Percentiles rank a stretch among this genome's conserved stretches.
phyloP scores from a whole-genome alignment of 2,329 filamentous ascomycete genomes.

The Penicillium sp. region DNA sequence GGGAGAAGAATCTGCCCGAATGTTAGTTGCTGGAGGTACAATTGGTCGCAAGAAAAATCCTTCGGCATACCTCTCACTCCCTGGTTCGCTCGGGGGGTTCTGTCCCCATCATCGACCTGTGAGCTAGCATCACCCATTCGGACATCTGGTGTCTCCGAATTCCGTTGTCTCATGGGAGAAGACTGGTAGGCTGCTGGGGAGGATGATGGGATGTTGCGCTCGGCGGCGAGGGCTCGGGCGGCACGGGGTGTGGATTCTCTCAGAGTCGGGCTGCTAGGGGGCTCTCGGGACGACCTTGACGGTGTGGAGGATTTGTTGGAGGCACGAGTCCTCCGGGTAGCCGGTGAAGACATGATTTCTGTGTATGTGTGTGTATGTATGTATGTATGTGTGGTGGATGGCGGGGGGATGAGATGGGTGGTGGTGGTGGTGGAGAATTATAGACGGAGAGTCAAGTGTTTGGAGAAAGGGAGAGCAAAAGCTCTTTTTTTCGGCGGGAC shows the following conservation, averaged over 20 bases:
- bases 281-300: slow-evolving; percentile 41
- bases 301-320: slow-evolving; percentile 50
- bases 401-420: slow-evolving; percentile 25
- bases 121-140: slow-evolving; percentile 56
- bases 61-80: slow-evolving; percentile 46
- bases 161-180: slow-evolving; percentile 54
- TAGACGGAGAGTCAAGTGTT: slow-evolving; percentile 14
- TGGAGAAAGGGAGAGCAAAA: slow-evolving; percentile 36
- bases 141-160: slow-evolving; percentile 47
- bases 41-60: not conserved
- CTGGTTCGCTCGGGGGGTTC: slow-evolving; percentile 50
- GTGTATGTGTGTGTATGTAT: slow-evolving; percentile 24
- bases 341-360: slow-evolving; percentile 50
- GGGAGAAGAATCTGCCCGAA: slow-evolving; percentile 78
- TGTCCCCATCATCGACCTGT: slow-evolving; percentile 53
- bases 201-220: slow-evolving; percentile 62
- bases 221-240: slow-evolving; percentile 49
- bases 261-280: slow-evolving; percentile 42
- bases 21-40: slow-evolving; percentile 26
- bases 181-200: slow-evolving; percentile 82
- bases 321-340: slow-evolving; percentile 49
- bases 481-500: slow-evolving; percentile 28
- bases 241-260: slow-evolving; percentile 54
- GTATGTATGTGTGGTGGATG: slow-evolving; percentile 13
- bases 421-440: slow-evolving; percentile 25